Evolutionary conservation across 139 green algal genomes (phyloP).

Genomic region (Chlamydomonas applanata): DNA sequence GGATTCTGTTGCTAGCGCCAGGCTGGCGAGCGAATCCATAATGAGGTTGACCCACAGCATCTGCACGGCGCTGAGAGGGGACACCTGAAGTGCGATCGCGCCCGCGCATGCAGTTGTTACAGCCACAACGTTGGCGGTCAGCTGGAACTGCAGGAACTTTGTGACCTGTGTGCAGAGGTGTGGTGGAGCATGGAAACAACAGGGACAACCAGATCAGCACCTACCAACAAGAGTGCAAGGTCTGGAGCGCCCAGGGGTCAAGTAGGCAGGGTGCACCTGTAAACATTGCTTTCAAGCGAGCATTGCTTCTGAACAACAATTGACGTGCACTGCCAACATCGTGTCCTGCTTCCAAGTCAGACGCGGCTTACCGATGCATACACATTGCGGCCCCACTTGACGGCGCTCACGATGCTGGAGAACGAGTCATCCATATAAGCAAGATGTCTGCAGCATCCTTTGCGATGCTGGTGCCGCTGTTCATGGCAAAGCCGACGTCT

Average conservation of each 20-base stretch:
- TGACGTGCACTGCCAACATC: neutral
- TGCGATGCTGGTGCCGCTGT: slow-evolving; percentile 74
- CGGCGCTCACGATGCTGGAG: slow-evolving; percentile 74
- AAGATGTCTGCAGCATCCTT: slow-evolving; percentile 89
- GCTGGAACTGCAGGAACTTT: slow-evolving; percentile 90
- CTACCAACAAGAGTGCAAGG: too few relatives aligned
- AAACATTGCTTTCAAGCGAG: too few relatives aligned
- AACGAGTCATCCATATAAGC: slow-evolving; percentile 90
- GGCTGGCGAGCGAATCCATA: slow-evolving; percentile 82
- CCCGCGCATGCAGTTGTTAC: slow-evolving; percentile 63
- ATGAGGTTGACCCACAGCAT: slow-evolving; percentile 89
- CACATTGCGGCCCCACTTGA: slow-evolving; percentile 88
- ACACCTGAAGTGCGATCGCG: slow-evolving; percentile 55
- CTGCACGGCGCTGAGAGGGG: slow-evolving; percentile 72
- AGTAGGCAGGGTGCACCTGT: too few relatives aligned
- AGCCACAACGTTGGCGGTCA: slow-evolving; percentile 78
- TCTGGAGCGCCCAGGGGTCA: too few relatives aligned
- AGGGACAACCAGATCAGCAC: too few relatives aligned
- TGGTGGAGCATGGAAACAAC: too few relatives aligned
- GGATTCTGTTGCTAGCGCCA: slow-evolving; percentile 80
- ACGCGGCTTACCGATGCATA: slow-evolving; percentile 62
- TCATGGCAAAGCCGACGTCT: slow-evolving; percentile 90
- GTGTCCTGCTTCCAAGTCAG: neutral
- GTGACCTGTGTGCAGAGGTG: slow-evolving; percentile 9
- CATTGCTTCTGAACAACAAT: too few relatives aligned